A percentile compares a stretch with the other conserved stretches of the same genome.
Conservation (phyloP, 2,329 filamentous ascomycete species). For the Orbilia blumenaviensis region DNA sequence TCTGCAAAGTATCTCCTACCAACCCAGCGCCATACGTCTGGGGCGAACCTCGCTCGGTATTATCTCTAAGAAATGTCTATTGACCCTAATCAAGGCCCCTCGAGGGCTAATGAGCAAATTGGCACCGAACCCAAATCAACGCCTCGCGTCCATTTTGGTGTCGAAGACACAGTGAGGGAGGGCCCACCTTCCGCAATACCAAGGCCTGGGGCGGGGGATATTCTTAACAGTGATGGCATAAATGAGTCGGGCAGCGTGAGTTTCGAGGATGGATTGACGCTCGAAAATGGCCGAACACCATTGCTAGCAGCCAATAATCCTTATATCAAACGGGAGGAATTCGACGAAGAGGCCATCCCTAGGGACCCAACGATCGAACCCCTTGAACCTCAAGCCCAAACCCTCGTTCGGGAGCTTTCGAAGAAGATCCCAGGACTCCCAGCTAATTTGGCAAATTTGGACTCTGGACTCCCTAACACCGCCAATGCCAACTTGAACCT, state of each 20-base stretch:
- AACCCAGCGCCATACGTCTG: too few species aligned
- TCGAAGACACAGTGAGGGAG: background rate
- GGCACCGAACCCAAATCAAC: background rate
- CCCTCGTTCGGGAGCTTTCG: background rate
- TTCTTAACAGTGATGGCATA: background rate
- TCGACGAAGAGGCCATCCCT: constrained; percentile 25
- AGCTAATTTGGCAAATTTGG: background rate
- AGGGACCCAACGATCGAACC: background rate
- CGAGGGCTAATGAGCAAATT: too few species aligned
- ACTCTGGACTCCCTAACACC: background rate
- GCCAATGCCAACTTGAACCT: background rate
- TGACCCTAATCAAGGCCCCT: background rate
- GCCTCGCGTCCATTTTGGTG: background rate
- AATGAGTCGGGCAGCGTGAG: background rate
- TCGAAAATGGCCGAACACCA: background rate
- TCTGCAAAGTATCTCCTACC: too few species aligned
- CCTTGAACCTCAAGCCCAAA: background rate
- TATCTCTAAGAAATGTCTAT: background rate
- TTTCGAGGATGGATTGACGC: background rate
- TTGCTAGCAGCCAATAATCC: background rate
- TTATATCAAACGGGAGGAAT: constrained; percentile 35
- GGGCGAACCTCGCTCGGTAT: background rate
- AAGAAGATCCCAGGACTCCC: background rate
- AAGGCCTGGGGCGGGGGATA: background rate
- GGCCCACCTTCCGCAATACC: background rate